These are phyloP conservation scores for Vigna hirtella DNA, from an alignment of 306 rosid genomes.

Conservation along the genomic window DNA sequence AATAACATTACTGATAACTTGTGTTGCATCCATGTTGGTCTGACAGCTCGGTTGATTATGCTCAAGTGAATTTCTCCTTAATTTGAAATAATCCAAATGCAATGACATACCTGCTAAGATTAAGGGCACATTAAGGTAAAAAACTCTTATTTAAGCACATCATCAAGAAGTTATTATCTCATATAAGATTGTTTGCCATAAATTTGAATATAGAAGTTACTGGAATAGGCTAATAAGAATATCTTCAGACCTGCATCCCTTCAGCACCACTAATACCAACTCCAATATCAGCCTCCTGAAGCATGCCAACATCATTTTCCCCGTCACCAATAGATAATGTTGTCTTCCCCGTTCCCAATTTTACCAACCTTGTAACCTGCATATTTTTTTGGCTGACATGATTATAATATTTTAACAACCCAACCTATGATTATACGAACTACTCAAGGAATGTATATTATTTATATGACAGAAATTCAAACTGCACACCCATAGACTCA, in stretches of 20 bases:
- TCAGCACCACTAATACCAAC: conserved; percentile 93
- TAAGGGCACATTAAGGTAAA: background rate
- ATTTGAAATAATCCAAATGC: background rate
- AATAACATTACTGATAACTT: background rate
- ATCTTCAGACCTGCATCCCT: conserved; percentile 82
- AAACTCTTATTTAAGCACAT: background rate
- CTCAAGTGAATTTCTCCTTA: conserved; percentile 8
- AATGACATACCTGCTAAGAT: background rate
- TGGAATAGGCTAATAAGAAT: background rate
- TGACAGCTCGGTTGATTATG: background rate
- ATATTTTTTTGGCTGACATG: conserved; percentile 27
- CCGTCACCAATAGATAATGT: conserved; percentile 85
- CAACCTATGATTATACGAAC: background rate
- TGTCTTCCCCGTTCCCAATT: conserved; percentile 72
- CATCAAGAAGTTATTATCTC: background rate
- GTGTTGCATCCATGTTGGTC: background rate
- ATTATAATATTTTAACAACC: conserved; percentile 40
- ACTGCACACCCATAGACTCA: conserved; percentile 51
- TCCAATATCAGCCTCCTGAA: conserved; percentile 95
- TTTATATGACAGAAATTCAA: conserved; percentile 16
- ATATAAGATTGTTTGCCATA: background rate
- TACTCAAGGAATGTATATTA: conserved; percentile 3
- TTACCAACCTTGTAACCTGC: conserved; percentile 87
- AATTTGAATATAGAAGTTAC: background rate
- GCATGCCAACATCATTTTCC: conserved; percentile 96